phyloP scores from a whole-genome alignment of 768 basidiomycete species.

The Lepiota brunneoincarnata region DNA sequence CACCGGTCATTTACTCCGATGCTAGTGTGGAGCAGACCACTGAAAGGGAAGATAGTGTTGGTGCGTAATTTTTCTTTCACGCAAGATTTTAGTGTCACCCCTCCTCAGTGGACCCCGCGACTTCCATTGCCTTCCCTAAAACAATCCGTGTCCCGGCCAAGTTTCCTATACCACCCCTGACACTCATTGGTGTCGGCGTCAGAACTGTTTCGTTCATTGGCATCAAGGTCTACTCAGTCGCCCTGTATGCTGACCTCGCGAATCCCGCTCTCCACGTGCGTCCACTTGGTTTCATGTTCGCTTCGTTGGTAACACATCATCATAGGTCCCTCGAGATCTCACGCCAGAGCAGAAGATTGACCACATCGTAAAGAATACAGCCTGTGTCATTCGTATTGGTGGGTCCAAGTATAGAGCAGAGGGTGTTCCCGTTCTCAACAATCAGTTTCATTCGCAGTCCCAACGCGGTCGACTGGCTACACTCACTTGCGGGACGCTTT shows the following conservation, averaged over 20 bases:
- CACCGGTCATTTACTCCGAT: constrained; percentile 43
- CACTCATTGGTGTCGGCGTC: constrained; percentile 82
- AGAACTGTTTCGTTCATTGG: constrained; percentile 86
- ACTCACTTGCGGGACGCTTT: constrained; percentile 84
- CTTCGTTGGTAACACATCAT: constrained; percentile 3
- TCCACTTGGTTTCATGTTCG: neutral
- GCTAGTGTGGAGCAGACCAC: constrained; percentile 16
- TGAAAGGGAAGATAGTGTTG: constrained; percentile 13
- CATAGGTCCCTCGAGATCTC: constrained; percentile 53
- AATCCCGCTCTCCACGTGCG: constrained; percentile 59
- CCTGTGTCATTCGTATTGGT: constrained; percentile 78
- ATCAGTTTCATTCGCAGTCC: constrained; percentile 45
- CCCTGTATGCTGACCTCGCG: constrained; percentile 83
- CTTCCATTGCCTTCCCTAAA: constrained; percentile 71
- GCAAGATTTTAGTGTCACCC: neutral
- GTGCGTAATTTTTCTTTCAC: constrained; percentile 15
- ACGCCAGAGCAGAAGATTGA: constrained; percentile 68
- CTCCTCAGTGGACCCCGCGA: constrained; percentile 64
- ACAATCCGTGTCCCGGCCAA: constrained; percentile 63
- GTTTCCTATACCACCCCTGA: constrained; percentile 56
- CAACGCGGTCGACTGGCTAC: constrained; percentile 74
- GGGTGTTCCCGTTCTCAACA: neutral
- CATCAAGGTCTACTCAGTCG: constrained; percentile 87
- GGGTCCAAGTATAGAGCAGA: constrained; percentile 13
- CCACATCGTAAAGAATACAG: constrained; percentile 61